A percentile compares a stretch with the other conserved stretches of the same genome.
These are phyloP conservation scores for Fusarium sp. DNA, from an alignment of 2,329 filamentous ascomycete genomes.

Conservation along the genomic window DNA sequence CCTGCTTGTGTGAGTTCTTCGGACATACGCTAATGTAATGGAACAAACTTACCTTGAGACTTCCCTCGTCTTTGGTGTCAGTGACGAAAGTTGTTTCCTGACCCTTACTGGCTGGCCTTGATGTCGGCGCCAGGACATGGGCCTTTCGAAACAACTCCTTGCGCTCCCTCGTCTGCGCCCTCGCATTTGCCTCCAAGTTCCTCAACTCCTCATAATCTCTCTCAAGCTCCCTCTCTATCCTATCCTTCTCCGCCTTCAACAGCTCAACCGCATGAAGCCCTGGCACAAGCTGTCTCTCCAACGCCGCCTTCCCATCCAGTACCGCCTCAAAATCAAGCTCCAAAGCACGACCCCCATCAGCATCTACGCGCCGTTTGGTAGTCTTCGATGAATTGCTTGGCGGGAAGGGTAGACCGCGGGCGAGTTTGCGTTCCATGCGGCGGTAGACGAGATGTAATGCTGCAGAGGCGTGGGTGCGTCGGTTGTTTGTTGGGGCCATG, in stretches of 20 bases:
- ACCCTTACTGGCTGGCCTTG: conserved; percentile 10
- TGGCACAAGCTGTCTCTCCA: conserved; percentile 71
- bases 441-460: conserved; percentile 67
- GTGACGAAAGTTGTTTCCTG: conserved; percentile 28
- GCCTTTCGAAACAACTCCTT: conserved; percentile 62
- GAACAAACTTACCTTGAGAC: conserved; percentile 40
- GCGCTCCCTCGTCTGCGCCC: conserved; percentile 64
- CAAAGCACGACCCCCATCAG: conserved; percentile 60
- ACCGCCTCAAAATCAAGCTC: conserved; percentile 76
- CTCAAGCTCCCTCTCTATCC: conserved; percentile 67
- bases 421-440: conserved; percentile 68
- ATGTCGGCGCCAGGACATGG: conserved; percentile 61
- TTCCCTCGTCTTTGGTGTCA: conserved; percentile 9
- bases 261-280: conserved; percentile 72
- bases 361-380: conserved; percentile 35
- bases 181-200: conserved; percentile 66
- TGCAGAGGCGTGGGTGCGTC: conserved; percentile 64
- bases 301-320: conserved; percentile 65
- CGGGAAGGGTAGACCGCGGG: conserved; percentile 74
- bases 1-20: conserved; percentile 42
- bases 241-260: conserved; percentile 67
- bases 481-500: conserved; percentile 60
- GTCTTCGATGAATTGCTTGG: conserved; percentile 55
- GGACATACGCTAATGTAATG: neutral
- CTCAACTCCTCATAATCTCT: conserved; percentile 64